A percentile compares a stretch with the other conserved stretches of the same genome.
These are phyloP conservation scores for Naganishia liquefaciens DNA, from an alignment of 1,284 basidiomycete genomes.

Conservation along the genomic window DNA sequence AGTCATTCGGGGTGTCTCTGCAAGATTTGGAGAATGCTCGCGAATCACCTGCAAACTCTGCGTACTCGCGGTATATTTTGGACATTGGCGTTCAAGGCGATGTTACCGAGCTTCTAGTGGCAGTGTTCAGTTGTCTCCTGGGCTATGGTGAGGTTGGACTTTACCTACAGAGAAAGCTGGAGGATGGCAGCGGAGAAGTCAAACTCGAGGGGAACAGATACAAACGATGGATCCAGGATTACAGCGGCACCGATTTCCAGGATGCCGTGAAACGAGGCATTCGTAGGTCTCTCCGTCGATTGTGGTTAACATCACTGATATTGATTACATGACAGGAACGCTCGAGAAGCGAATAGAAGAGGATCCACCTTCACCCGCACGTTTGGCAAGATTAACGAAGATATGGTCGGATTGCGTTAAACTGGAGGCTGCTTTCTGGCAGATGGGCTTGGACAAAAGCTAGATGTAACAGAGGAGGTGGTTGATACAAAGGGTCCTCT, in stretches of 20 bases:
- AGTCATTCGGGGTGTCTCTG: conserved; percentile 65
- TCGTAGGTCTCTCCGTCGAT: conserved; percentile 56
- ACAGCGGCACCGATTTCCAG: conserved; percentile 71
- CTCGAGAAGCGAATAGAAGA: conserved; percentile 64
- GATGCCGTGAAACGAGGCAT: conserved; percentile 69
- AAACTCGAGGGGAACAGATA: conserved; percentile 46
- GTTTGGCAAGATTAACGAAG: conserved; percentile 66
- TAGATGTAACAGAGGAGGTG: conserved; percentile 4
- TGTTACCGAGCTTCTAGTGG: conserved; percentile 71
- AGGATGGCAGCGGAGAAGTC: conserved; percentile 59
- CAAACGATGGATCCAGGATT: conserved; percentile 77
- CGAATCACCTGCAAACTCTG: conserved; percentile 71
- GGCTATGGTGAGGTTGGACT: conserved; percentile 94
- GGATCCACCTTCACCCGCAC: conserved; percentile 66
- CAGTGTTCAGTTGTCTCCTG: conserved; percentile 79
- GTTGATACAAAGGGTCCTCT: too few relatives aligned
- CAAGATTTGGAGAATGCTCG: conserved; percentile 64
- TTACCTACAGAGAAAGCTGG: conserved; percentile 67
- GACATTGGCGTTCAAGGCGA: conserved; percentile 75
- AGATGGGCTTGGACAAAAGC: conserved; percentile 54
- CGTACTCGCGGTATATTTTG: conserved; percentile 82
- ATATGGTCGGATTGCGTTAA: conserved; percentile 77
- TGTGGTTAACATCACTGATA: background rate
- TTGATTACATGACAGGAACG: conserved; percentile 56
- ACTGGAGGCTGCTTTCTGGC: conserved; percentile 88